Percentiles rank a stretch among this genome's conserved stretches.
phyloP scores from a whole-genome alignment of 2,329 filamentous ascomycete species.

The Atkinsonella texensis region DNA sequence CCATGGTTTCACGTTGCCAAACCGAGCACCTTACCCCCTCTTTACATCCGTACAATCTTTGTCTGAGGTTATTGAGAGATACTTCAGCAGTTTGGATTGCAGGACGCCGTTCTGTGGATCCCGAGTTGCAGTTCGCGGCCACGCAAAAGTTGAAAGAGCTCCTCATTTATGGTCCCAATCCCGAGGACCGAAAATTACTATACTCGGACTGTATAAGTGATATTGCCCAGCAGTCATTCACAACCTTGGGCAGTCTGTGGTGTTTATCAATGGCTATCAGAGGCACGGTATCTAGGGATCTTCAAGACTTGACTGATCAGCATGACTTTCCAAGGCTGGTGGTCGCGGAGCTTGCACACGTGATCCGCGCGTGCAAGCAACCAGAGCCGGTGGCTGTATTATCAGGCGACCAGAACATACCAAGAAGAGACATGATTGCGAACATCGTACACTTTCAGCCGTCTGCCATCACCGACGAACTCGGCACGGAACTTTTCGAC shows the following conservation, averaged over 20 bases:
- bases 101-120: slow-evolving; percentile 42
- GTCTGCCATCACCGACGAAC: slow-evolving; percentile 45
- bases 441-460: slow-evolving; percentile 50
- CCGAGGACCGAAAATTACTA: slow-evolving; percentile 46
- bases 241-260: slow-evolving; percentile 62
- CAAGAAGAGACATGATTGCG: slow-evolving; percentile 44
- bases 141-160: slow-evolving; percentile 48
- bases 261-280: slow-evolving; percentile 43
- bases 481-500: slow-evolving; percentile 58
- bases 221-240: slow-evolving; percentile 48
- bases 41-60: slow-evolving; percentile 37
- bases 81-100: slow-evolving; percentile 47
- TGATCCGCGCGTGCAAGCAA: slow-evolving; percentile 21
- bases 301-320: slow-evolving; percentile 46
- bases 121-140: slow-evolving; percentile 53
- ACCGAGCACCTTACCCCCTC: slow-evolving; percentile 21
- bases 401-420: slow-evolving; percentile 35
- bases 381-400: slow-evolving; percentile 32
- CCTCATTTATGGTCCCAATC: slow-evolving; percentile 41
- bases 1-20: slow-evolving; percentile 32
- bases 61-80: slow-evolving; percentile 58
- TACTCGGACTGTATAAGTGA: slow-evolving; percentile 57
- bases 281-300: slow-evolving; percentile 33
- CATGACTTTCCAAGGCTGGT: slow-evolving; percentile 50
- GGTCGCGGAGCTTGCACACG: slow-evolving; percentile 51